Base-by-base conservation (phyloP, 495 filamentous ascomycete genomes). In the Aspergillus sclerotiicarbonarius region DNA sequence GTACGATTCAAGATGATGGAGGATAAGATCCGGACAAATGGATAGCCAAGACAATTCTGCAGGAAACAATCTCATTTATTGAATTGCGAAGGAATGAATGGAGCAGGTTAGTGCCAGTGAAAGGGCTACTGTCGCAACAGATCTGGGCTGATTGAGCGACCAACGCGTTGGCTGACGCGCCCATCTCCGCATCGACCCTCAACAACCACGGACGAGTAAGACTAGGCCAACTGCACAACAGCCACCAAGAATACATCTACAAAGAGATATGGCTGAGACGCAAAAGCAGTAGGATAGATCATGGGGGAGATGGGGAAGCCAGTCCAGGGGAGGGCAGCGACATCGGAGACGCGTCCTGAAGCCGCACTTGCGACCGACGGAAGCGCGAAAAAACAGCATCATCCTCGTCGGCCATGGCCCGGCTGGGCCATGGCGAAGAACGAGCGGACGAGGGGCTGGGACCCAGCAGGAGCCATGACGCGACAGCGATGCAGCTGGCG, bases 101-200 rank as follows among this genome's bases (percentile, higher is more conserved):
- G 21, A 48, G 9, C 45, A 37, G 33, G 8, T 15, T 37, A 15
- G 33, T 37, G 10, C 13, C 12, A 6, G 37, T 15, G 37, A 15
- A n/a, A 41, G 13, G 5, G 37, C 37, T 41, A 41, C 37, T 41
- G 37, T 41, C 13, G 13, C 37, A 21, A 4, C 21, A 15, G 48
- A 16, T 33, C 48, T 20, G 25, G 33, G 45, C 43, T 37, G 47
- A 46, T 29, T 30, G 10, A 45, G 43, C 20, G 43, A 63, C 57
- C 63, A 60, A 69, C 67, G 62, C 67, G 67, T 66, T 64, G 60
- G 55, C 48, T 58, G 67, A 69, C 68, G 70, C 68, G 70, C 70
- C 57, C 57, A 53, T 29, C 62, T 58, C 56, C 62, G 57, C 62
- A 63, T 57, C 54, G 8, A 60, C 45, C 48, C 58, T 29, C 52